Base-by-base conservation (phyloP, 495 filamentous ascomycete species). In the Aspergillus indologenus region DNA sequence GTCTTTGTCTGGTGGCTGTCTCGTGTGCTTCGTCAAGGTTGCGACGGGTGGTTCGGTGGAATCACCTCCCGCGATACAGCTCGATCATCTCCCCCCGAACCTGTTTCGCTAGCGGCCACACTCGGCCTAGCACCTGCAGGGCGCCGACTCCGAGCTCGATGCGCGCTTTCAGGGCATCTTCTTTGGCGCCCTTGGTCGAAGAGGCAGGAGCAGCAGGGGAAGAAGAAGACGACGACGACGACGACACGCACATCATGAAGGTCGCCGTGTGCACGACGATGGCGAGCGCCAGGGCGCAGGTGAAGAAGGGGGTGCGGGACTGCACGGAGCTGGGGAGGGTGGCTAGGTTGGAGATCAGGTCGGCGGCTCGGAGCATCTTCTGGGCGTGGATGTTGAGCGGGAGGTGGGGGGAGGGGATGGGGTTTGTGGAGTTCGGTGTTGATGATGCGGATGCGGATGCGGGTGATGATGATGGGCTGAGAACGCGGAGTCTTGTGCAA, bases 261-360 rank as follows among this genome's bases (percentile, higher is more conserved):
- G 75, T 75, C 5, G 75, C 71, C 0, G 80, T 68, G 54, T 82
- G 76, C 4, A 81, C 77, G 2, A 80, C 67, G 1, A 74, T 71
- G 11, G 68, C 73, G 60, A 81, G 70, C 24, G 76, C 72, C 42
- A 92, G 72, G 8, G 88, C 84, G 67, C 88, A 91, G 5, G 83
- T 88, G 72, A 91, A 88, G 70, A 92, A 90, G 29, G 90, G 89
- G 8, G 87, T 88, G 69, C 91, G 88, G 55, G 76, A 80, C 5
- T 81, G 73, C 19, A 91, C 72, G 1, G 85, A 74, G 9, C 80
- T 80, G 18, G 88, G 86, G n/a, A 90, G 83, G 12, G 87, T 88
- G 45, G 90, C 82, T 53, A 94, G 84, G 60, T 84, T 81, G 31
- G 83, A 84, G 60, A 92, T 85, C 40, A 83, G 81, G 64, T 85